Base-by-base conservation (phyloP, 768 basidiomycete genomes). In the Tricholoma bakamatsutake region DNA sequence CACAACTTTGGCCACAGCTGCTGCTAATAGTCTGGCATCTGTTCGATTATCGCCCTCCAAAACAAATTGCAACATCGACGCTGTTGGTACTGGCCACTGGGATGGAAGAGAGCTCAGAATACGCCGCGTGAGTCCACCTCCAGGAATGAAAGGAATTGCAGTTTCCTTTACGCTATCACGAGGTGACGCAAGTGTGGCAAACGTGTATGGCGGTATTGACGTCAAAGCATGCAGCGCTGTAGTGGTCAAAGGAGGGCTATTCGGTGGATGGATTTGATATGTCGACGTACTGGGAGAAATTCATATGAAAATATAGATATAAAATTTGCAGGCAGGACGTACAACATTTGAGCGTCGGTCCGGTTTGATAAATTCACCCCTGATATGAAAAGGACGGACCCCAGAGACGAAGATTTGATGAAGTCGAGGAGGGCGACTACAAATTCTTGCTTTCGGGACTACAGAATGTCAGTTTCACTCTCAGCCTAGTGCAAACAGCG, bases 41-140 rank as follows among this genome's bases (percentile, higher is more conserved):
- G 66, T 74, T 56, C 85, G 76, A 62, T 93, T 93, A 66, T 93
- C 91, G 1, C 91, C 90, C 64, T 93, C 90, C 56, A 88, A 73
- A 10, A 83, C 89, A 64, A 89, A 93, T 47, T 89, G 87, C 48
- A 90, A 71, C 9, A 93, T 67, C 13, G 79, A 74, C 0, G 78
- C 81, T 0, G 77, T 80, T 21, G 85, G 84, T 40, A 80, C 75
- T 17, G 73, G 61, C 77, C 80, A 82, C 37, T 67, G 61, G 39
- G 65, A 35, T 0, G 83, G 77, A 24, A 91, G 63, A 6, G 86
- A 78, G 2, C 76, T 75, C 5, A 93, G 70, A 46, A 93, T 73
- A 27, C 87, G 78, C 40, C 82, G 77, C 0, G 87, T 83, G 28
- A 93, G 71, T 2, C 91, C 91, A 33, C 87, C 87, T 13, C 88